A percentile compares a stretch with the other conserved stretches of the same genome.
These are phyloP conservation scores for Glutinoglossum americanum DNA, from an alignment of 495 filamentous ascomycete species.

Conservation along the genomic window DNA sequence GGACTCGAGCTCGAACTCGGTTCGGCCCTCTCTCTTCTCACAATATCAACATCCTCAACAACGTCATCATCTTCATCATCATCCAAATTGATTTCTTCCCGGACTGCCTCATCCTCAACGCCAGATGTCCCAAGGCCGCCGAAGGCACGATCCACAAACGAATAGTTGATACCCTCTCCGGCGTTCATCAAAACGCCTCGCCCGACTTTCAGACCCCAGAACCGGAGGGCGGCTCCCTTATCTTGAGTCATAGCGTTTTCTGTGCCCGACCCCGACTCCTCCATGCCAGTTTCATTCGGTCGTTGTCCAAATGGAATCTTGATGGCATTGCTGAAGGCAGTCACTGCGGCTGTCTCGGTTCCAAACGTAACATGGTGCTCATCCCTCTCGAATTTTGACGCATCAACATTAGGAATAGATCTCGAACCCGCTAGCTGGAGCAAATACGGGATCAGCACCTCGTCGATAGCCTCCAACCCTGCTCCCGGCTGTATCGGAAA, in stretches of 20 bases:
- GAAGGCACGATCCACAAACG: slow-evolving; percentile 39
- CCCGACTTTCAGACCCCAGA: slow-evolving; percentile 41
- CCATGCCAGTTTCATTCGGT: background rate
- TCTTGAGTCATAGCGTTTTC: slow-evolving; percentile 10
- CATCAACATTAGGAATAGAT: slow-evolving; percentile 34
- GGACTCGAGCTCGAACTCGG: background rate
- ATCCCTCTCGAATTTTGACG: slow-evolving; percentile 35
- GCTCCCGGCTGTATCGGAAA: slow-evolving; percentile 32
- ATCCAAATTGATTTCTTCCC: slow-evolving; percentile 21
- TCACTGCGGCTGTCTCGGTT: slow-evolving; percentile 33
- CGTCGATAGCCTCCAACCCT: slow-evolving; percentile 28
- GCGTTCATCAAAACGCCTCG: slow-evolving; percentile 39
- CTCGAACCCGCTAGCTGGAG: slow-evolving; percentile 24
- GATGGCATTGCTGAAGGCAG: slow-evolving; percentile 31
- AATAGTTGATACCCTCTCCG: slow-evolving; percentile 33
- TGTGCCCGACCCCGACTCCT: background rate
- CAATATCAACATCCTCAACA: slow-evolving; percentile 9
- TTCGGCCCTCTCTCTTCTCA: background rate
- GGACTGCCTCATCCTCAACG: slow-evolving; percentile 20
- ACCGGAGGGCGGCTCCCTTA: slow-evolving; percentile 22
- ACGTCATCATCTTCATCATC: slow-evolving; percentile 21
- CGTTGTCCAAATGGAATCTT: slow-evolving; percentile 21
- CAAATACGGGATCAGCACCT: slow-evolving; percentile 36
- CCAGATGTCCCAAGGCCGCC: slow-evolving; percentile 28
- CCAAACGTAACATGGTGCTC: slow-evolving; percentile 27